Evolutionary conservation across 2,329 filamentous ascomycete species (phyloP).

Genomic region (Colletotrichum orchidophilum): DNA sequence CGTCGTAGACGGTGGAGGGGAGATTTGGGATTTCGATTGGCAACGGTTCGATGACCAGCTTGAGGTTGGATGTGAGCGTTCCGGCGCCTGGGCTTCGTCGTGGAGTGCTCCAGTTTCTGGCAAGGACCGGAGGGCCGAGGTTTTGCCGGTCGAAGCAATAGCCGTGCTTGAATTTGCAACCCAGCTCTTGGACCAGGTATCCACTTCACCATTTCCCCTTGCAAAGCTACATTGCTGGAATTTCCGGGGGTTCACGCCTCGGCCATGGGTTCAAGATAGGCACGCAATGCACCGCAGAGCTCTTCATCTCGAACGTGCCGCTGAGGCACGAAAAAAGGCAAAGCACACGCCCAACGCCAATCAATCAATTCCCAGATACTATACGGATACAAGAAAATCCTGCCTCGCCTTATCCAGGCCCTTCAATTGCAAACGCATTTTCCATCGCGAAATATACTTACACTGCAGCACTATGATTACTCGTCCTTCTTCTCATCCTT

Average conservation of each 20-base stretch:
- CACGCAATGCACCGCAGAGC: neutral
- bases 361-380: constrained; percentile 26
- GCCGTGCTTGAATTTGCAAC: constrained; percentile 34
- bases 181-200: constrained; percentile 1
- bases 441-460: constrained; percentile 9
- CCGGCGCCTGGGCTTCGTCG: constrained; percentile 8
- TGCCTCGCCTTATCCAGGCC: neutral
- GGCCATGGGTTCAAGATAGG: neutral
- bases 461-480: constrained; percentile 20
- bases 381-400: constrained; percentile 16
- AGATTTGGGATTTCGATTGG: constrained; percentile 23
- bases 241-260: neutral
- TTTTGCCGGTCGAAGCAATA: constrained; percentile 32
- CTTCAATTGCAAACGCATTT: neutral
- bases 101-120: constrained; percentile 32
- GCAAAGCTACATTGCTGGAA: constrained; percentile 6
- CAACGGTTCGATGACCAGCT: constrained; percentile 19
- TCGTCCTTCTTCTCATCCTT: constrained; percentile 29
- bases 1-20: constrained; percentile 34
- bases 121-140: constrained; percentile 9
- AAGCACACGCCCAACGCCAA: constrained; percentile 20
- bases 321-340: neutral
- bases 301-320: neutral
- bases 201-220: constrained; percentile 23
- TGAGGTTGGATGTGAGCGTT: constrained; percentile 31